Evolutionary conservation across 768 basidiomycete species (phyloP).

Genomic region (Tremella mesenterica): DNA sequence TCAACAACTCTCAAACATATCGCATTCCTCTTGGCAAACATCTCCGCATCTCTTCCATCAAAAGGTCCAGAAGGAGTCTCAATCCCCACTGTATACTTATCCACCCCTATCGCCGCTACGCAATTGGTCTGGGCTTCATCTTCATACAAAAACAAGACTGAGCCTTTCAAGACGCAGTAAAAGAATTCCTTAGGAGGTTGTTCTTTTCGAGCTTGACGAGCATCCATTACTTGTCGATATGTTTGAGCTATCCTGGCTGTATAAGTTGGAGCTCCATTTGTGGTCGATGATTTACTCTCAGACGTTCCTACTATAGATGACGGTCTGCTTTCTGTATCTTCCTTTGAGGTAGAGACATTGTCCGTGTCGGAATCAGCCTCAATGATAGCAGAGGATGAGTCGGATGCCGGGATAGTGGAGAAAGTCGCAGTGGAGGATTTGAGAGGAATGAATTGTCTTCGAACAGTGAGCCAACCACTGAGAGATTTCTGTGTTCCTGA

Average conservation of each 20-base stretch:
- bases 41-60: slow-evolving; percentile 54
- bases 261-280: slow-evolving; percentile 13
- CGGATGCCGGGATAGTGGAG: slow-evolving; percentile 1
- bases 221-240: slow-evolving; percentile 26
- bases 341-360: slow-evolving; percentile 8
- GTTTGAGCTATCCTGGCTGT: slow-evolving; percentile 24
- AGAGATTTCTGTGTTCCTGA: slow-evolving; percentile 12
- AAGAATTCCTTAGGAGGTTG: slow-evolving; percentile 78
- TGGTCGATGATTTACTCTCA: slow-evolving; percentile 48
- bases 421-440: slow-evolving; percentile 3
- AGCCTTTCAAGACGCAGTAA: slow-evolving; percentile 85
- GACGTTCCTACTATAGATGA: slow-evolving; percentile 54
- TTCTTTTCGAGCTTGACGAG: slow-evolving; percentile 14
- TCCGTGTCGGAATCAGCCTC: slow-evolving; percentile 7
- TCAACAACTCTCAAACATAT: slow-evolving; percentile 47
- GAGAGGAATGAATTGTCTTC: slow-evolving; percentile 22
- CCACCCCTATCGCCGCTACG: slow-evolving; percentile 78
- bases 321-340: slow-evolving; percentile 26
- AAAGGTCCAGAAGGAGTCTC: slow-evolving; percentile 49
- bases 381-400: slow-evolving; percentile 4
- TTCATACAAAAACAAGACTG: slow-evolving; percentile 84
- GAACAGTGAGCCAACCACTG: slow-evolving; percentile 34
- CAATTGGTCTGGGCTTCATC: slow-evolving; percentile 85
- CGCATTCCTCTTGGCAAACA: slow-evolving; percentile 82
- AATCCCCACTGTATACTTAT: slow-evolving; percentile 65